A percentile compares a stretch with the other conserved stretches of the same genome.
These are phyloP conservation scores for Talaromyces sp. DNA, from an alignment of 2,329 filamentous ascomycete species.

Conservation along the genomic window DNA sequence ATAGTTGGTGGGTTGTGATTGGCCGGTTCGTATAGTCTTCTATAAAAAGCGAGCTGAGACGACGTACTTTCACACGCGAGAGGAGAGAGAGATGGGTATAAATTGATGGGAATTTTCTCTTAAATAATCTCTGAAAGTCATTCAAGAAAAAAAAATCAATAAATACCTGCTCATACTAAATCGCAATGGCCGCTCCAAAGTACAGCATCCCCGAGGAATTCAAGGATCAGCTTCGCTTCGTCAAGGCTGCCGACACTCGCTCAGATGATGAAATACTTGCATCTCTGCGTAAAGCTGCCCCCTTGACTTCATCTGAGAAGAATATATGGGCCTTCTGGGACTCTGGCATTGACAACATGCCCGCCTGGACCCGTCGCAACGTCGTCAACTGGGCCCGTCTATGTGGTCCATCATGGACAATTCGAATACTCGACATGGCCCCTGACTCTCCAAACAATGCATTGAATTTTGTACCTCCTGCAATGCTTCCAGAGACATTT, in stretches of 20 bases:
- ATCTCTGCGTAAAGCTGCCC: slow-evolving; percentile 21
- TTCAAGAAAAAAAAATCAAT: too few species aligned
- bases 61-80: background rate
- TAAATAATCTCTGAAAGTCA: background rate
- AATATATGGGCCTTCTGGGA: slow-evolving; percentile 47
- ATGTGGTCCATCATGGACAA: slow-evolving; percentile 41
- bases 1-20: background rate
- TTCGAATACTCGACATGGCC: slow-evolving; percentile 44
- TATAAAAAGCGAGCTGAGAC: background rate
- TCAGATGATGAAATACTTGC: slow-evolving; percentile 24
- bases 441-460: slow-evolving; percentile 42
- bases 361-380: slow-evolving; percentile 43
- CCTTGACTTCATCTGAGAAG: slow-evolving; percentile 38
- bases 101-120: background rate
- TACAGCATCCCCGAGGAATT: slow-evolving; percentile 14
- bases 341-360: slow-evolving; percentile 36
- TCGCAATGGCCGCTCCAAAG: slow-evolving; percentile 1
- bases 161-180: too few species aligned
- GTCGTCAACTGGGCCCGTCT: slow-evolving; percentile 44
- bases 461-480: slow-evolving; percentile 37
- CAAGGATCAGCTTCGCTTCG: slow-evolving; percentile 16
- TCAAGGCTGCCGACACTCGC: slow-evolving; percentile 5
- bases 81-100: background rate
- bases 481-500: slow-evolving; percentile 44
- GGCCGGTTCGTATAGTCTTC: slow-evolving; percentile 4